A percentile compares a stretch with the other conserved stretches of the same genome.
These are phyloP conservation scores for Agrocybe chaxingu DNA, from an alignment of 768 basidiomycete genomes.

Conservation along the genomic window DNA sequence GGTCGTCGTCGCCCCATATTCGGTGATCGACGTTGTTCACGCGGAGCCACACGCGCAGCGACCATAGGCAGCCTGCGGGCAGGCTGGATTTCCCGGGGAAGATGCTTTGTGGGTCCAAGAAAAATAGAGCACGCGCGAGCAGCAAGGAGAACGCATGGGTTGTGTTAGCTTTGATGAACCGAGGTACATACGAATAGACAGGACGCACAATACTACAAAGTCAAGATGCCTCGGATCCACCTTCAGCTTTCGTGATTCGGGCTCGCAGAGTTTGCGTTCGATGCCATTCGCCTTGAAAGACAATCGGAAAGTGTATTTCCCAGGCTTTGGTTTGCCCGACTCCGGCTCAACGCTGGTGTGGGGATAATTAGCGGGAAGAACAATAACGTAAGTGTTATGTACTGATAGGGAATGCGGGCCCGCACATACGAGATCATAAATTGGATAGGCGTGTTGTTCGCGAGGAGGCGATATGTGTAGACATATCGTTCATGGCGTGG, in stretches of 20 bases:
- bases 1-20: constrained; percentile 58
- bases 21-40: constrained; percentile 58
- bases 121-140: not conserved
- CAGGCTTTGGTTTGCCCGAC: constrained; percentile 34
- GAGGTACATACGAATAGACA: not conserved
- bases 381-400: not conserved
- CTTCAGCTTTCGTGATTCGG: constrained; percentile 40
- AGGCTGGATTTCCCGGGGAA: constrained; percentile 59
- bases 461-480: constrained; percentile 50
- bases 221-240: constrained; percentile 54
- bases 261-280: constrained; percentile 50
- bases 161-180: too few species aligned
- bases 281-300: constrained; percentile 53
- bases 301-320: constrained; percentile 52
- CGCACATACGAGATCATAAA: constrained; percentile 50
- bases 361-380: not conserved
- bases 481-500: constrained; percentile 41
- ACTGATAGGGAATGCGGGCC: not conserved
- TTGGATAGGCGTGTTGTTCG: constrained; percentile 40
- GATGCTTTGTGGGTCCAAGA: constrained; percentile 30
- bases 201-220: constrained; percentile 60
- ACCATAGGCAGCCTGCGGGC: constrained; percentile 51
- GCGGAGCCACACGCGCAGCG: constrained; percentile 64
- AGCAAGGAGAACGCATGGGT: not conserved
- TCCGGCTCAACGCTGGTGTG: constrained; percentile 40